Base-by-base conservation (phyloP, 108 stramenopile genomes). In the Fragilaria crotonensis region DNA sequence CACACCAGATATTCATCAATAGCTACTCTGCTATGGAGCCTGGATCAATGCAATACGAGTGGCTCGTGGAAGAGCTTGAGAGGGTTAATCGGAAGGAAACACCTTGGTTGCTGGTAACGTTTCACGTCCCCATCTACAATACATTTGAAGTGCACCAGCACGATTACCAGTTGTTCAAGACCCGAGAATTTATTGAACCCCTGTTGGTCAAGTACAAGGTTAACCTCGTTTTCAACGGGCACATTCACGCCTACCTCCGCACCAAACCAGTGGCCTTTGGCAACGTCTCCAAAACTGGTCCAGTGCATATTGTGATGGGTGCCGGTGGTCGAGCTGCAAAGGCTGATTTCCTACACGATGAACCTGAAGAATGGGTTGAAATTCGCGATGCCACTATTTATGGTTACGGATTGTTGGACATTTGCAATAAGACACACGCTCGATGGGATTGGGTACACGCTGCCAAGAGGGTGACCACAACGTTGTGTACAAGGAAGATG, bases 171-270 rank as follows among this genome's bases (percentile, higher is more conserved):
- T 75, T 76, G 22, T 54, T 80, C 32, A 73, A 77, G 23, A 82
- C 89, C 48, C 67, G 71, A 5, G 58, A 73, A 28, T 72, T 81
- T 51, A 59, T 95, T 50, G 94, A 97, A 74, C 90, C 87, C 0
- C 54, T 96, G 32, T 74, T 96, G 61, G 60, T 83, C 30, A 57
- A 85, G 50, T 61, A 95, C 64, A 55, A 69, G 30, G 96, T 96
- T 30, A 94, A 97, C 68, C 49, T 94, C 27, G 87, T 91, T 7
- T 71, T 97, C 48, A 65, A 74, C 9, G 96, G 94, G 25, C 96
- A 97, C 70, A 80, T 95, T 48, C 96, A 97, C 75, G 90, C 90
- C 46, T 95, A 93, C 60, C 77, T 85, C 60, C 79, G 95, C 5
- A 83, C 88, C 29, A 45, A 58, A 14, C 76, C 75, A 32, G 80